Percentiles rank a stretch among this genome's conserved stretches.
These are phyloP conservation scores for Medicago lupulina DNA, from an alignment of 306 rosid genomes.

Conservation along the genomic window DNA sequence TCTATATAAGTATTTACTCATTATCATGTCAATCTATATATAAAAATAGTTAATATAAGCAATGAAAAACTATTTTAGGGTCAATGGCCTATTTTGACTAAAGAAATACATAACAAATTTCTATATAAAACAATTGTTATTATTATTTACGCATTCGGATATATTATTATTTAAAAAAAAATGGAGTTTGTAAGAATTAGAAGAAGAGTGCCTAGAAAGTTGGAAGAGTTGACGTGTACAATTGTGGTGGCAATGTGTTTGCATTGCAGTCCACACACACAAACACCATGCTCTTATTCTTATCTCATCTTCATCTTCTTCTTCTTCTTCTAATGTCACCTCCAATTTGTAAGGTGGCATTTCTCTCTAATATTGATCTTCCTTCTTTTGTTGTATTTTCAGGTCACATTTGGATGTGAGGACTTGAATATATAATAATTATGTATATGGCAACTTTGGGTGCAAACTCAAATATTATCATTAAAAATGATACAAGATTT, in stretches of 20 bases:
- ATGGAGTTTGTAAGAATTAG: too few species aligned
- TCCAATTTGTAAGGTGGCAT: background rate
- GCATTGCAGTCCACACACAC: slow-evolving; percentile 62
- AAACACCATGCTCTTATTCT: slow-evolving; percentile 32
- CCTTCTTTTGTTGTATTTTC: background rate
- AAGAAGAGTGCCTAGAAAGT: background rate
- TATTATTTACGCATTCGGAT: too few species aligned
- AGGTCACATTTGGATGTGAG: slow-evolving; percentile 46
- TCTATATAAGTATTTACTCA: too few species aligned
- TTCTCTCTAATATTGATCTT: too few species aligned
- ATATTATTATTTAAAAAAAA: too few species aligned
- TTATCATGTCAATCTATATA: too few species aligned
- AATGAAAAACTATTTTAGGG: too few species aligned
- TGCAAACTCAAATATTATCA: slow-evolving; percentile 46
- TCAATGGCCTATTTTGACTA: too few species aligned
- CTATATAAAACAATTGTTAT: too few species aligned
- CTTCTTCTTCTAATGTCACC: background rate
- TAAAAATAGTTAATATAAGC: too few species aligned
- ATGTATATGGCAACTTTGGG: slow-evolving; percentile 49
- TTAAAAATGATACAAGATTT: slow-evolving; percentile 42
- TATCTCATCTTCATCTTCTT: slow-evolving; percentile 42
- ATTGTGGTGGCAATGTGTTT: slow-evolving; percentile 37
- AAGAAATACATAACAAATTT: too few species aligned
- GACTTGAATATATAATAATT: too few species aligned
- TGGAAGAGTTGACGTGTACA: slow-evolving; percentile 43